Conservation (phyloP, 768 basidiomycete species). For the Cytidiella melzeri region DNA sequence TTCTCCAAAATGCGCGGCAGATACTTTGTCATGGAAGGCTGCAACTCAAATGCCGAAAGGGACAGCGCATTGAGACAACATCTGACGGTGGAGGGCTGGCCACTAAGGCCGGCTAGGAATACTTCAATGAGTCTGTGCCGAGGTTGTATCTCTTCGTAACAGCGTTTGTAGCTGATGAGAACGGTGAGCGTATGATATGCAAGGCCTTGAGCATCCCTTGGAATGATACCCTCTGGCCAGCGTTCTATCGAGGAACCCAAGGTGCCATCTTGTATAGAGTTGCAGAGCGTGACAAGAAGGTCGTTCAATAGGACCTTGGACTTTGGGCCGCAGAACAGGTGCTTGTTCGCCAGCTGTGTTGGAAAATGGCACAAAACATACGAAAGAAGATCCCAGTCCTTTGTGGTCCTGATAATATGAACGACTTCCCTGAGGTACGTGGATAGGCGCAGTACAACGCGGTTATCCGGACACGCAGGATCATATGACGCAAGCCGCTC, state of each 20-base stretch:
- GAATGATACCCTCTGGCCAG: constrained; percentile 58
- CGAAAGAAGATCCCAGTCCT: constrained; percentile 89
- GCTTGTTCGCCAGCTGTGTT: constrained; percentile 88
- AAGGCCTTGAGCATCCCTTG: constrained; percentile 80
- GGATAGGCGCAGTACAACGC: constrained; percentile 64
- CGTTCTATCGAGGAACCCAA: constrained; percentile 51
- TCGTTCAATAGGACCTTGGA: constrained; percentile 56
- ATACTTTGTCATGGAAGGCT: constrained; percentile 70
- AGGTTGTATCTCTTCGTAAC: constrained; percentile 57
- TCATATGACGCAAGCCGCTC: constrained; percentile 66
- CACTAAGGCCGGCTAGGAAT: constrained; percentile 63
- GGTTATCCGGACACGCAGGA: constrained; percentile 36
- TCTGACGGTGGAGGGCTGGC: constrained; percentile 71
- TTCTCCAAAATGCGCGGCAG: constrained; percentile 79
- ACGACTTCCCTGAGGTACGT: constrained; percentile 60
- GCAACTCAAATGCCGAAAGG: constrained; percentile 82
- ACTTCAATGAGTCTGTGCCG: constrained; percentile 70
- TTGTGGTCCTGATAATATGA: constrained; percentile 64
- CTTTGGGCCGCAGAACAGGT: constrained; percentile 89
- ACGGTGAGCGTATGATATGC: constrained; percentile 86
- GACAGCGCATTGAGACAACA: constrained; percentile 88
- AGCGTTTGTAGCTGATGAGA: constrained; percentile 77
- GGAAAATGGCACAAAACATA: constrained; percentile 91
- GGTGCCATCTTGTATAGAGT: constrained; percentile 51
- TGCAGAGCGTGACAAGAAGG: constrained; percentile 63